Conservation (phyloP, 768 basidiomycete genomes). For the Phlebiopsis gigantea region DNA sequence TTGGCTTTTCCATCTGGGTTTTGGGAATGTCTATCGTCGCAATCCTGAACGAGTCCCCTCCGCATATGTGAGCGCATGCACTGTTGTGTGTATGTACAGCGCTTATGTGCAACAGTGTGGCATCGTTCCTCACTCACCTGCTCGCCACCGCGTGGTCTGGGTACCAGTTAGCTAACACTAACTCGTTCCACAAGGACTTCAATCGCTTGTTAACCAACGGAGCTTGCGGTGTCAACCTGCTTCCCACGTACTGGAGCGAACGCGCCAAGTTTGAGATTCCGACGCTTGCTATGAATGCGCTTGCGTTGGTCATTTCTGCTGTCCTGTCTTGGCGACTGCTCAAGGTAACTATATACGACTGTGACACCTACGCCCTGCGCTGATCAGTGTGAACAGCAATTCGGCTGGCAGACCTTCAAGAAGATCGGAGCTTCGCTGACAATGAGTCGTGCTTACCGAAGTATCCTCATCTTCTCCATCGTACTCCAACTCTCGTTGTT, state of each 20-base stretch:
- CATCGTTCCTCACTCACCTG: slow-evolving; percentile 67
- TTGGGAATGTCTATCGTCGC: slow-evolving; percentile 74
- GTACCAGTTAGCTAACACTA: slow-evolving; percentile 60
- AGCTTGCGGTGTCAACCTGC: slow-evolving; percentile 52
- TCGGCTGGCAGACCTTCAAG: slow-evolving; percentile 88
- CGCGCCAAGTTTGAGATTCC: slow-evolving; percentile 59
- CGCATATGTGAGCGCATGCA: slow-evolving; percentile 45
- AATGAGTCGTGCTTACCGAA: slow-evolving; percentile 72
- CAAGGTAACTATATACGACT: slow-evolving; percentile 41
- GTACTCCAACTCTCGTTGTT: slow-evolving; percentile 72
- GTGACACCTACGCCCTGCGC: not conserved
- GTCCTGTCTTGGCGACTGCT: slow-evolving; percentile 71
- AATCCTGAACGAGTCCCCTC: slow-evolving; percentile 70
- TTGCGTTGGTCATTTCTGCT: slow-evolving; percentile 53
- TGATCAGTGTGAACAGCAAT: slow-evolving; percentile 37
- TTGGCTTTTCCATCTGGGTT: slow-evolving; percentile 77
- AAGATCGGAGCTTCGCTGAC: slow-evolving; percentile 71
- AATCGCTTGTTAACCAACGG: slow-evolving; percentile 53
- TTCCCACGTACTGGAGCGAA: slow-evolving; percentile 60
- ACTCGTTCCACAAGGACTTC: slow-evolving; percentile 52
- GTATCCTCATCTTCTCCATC: slow-evolving; percentile 65
- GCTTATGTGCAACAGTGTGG: slow-evolving; percentile 33
- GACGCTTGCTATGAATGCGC: slow-evolving; percentile 55
- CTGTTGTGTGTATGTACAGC: not conserved
- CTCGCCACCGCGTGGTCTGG: slow-evolving; percentile 69